Base-by-base conservation (phyloP, 2,329 filamentous ascomycete genomes). In the Botrytis tulipae region DNA sequence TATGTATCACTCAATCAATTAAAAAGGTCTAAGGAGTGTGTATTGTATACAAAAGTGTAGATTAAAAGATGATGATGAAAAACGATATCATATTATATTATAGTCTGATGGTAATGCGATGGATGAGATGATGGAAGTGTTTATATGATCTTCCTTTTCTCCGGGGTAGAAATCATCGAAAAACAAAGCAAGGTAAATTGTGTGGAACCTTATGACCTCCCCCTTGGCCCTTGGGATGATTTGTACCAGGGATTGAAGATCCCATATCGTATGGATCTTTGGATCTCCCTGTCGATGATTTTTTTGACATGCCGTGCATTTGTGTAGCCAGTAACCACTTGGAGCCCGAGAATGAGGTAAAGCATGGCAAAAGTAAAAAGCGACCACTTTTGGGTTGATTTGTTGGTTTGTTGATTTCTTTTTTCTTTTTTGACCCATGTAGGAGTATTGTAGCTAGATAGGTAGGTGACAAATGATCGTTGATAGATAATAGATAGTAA, bases 301-400 rank as follows among this genome's bases (percentile, higher is more conserved):
- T 18, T n/a, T 40, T 29, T 59, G 51, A 51, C 62, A 67, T 67
- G 70, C 35, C 44, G 70, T 72, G 46, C 18, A 44, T 44, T 71
- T 48, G 20, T 22, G 9, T 51, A 51, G 4, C 25, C 5, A n/a
- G 48, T n/a, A 14, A 29, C 37, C 46, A 59, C 4, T 18, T 59
- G 70, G 70, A 72, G 61, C 61, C 61, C 61, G 70, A 72, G 61
- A 44, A 72, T 59, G 57, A 72, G 70, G 70, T 29, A 48, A 59
- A 67, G 70, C 48, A 72, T 67, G 44, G 60, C 37, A 67, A 72
- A 66, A 67, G 61, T 22, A 72, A 72, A 67, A 48, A 48, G 8
- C 10, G 44, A 48, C 7, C 7, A 48, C n/a, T n/a, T n/a, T n/a
- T n/a, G n/a, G n/a, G n/a, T n/a, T n/a, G 7, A 9, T 22, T 48